Evolutionary conservation across 202 grass and related monocot genomes (phyloP), one percentile per base, ranked within the genome.

Genomic region (Schoenoplectus tabernaemontani): DNA sequence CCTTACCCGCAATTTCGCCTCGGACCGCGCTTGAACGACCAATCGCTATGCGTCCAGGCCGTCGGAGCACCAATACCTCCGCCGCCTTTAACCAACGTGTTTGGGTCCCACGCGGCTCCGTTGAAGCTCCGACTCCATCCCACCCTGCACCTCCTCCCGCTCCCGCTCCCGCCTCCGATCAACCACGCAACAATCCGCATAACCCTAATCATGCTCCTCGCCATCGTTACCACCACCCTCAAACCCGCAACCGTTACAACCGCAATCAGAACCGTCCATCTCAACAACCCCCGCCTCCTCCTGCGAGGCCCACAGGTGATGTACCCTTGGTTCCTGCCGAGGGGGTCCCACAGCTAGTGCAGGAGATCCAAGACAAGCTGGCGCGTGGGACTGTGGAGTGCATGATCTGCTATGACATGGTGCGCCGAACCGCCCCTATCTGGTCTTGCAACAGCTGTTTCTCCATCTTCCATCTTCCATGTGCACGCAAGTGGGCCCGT

Each of bases 381-480:
- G 69, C 89, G 26, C 85, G 87, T 3, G 91, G 96, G 8, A 81
- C 76, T 8, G 96, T 98, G 59, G 96, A 98, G 85, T 95, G 92
- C 83, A 99, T 99, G 96, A 99, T 99, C 76, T 99, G 96, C 90
- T 99, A 99, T 84, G 96, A 99, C 79, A 99, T 99, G 96, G 96
- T 99, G 82, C 89, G 96, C 56, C 59, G 96, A 3, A 90, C 96
- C 6, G 96, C 96, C 0, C 76, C 90, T 70, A 74, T 95, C 7
- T 99, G 96, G 96, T 99, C 96, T 43, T 99, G 96, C 59, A 82
- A 16, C 46, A 98, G 91, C 87, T 94, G 95, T 82, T 94, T 89
- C 80, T 90, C 95, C 66, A 99, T 99, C 69, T 99, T 98, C 86
- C 95, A 98, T 86, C 89, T 99, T 11, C 91, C 86, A 47, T 99